These are phyloP conservation scores for Chaetomium fimeti DNA, from an alignment of 495 filamentous ascomycete genomes.

Conservation along the genomic window DNA sequence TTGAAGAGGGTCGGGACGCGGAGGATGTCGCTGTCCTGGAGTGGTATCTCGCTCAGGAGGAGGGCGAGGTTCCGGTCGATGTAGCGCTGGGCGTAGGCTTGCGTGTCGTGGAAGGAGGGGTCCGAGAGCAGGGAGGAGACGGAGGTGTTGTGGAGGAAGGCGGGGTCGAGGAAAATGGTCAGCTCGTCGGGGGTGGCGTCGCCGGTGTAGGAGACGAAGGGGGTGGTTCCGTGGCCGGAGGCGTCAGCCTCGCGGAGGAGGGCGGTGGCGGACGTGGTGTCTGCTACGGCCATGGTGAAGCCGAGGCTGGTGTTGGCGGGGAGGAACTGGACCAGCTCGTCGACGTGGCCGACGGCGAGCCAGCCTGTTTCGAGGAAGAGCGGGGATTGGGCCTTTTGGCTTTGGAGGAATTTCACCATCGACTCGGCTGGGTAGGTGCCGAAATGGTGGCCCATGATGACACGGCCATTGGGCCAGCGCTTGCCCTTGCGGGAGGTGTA, in stretches of 20 bases:
- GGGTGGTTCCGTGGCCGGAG: conserved; percentile 9
- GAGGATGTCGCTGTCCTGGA: neutral
- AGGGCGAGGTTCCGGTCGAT: conserved; percentile 4
- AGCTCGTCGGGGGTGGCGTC: neutral
- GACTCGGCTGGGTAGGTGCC: conserved; percentile 4
- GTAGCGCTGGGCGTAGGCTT: conserved; percentile 4
- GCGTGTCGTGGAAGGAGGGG: neutral
- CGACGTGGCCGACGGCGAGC: conserved; percentile 12
- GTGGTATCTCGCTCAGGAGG: neutral
- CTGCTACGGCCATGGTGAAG: conserved; percentile 2
- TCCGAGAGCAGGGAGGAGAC: neutral
- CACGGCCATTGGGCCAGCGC: conserved; percentile 5
- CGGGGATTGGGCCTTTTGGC: conserved; percentile 2
- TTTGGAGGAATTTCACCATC: conserved; percentile 1
- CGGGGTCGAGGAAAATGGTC: conserved; percentile 5
- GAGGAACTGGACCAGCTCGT: conserved; percentile 8
- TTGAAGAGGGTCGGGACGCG: conserved; percentile 13
- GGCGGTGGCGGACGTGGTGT: neutral
- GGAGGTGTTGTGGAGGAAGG: conserved; percentile 8
- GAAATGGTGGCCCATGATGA: conserved; percentile 8
- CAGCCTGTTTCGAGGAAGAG: conserved; percentile 6
- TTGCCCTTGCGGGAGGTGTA: conserved; percentile 5
- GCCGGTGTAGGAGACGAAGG: neutral
- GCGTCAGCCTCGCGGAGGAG: neutral
- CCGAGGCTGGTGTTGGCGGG: neutral